These are phyloP conservation scores for Chytriomyces sp. DNA, from an alignment of 192 early-diverging fungal species.

Conservation along the genomic window DNA sequence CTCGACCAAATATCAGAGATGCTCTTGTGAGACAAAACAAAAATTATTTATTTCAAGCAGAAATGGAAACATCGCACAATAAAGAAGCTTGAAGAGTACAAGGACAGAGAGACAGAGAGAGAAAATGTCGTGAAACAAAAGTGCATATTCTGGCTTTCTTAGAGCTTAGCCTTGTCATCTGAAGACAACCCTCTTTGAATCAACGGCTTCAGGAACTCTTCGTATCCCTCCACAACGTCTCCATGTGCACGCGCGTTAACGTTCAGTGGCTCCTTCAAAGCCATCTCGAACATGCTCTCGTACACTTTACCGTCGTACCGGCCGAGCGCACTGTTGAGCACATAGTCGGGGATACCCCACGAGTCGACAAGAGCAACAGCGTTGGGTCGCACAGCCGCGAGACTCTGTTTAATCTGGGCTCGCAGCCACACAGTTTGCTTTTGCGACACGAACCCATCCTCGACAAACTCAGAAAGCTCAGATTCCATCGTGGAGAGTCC, in stretches of 20 bases:
- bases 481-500: constrained; percentile 82
- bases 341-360: constrained; percentile 76
- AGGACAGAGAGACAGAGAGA: neutral
- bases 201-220: constrained; percentile 42
- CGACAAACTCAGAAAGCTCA: constrained; percentile 84
- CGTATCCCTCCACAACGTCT: constrained; percentile 63
- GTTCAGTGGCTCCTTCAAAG: constrained; percentile 78
- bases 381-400: constrained; percentile 73
- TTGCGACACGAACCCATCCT: constrained; percentile 80
- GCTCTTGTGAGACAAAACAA: neutral
- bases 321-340: constrained; percentile 78
- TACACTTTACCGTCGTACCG: constrained; percentile 81
- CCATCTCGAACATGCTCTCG: constrained; percentile 75
- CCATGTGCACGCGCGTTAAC: constrained; percentile 46
- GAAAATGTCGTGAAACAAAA: neutral
- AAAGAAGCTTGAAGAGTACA: neutral
- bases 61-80: too few relatives aligned
- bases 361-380: constrained; percentile 82
- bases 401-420: constrained; percentile 53
- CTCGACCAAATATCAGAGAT: neutral
- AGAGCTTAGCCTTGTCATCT: neutral
- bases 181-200: constrained; percentile 28
- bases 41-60: neutral
- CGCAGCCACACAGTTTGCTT: constrained; percentile 50
- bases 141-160: neutral